Conservation (phyloP, 2,329 filamentous ascomycete genomes). For the Pseudopyricularia cyperi region DNA sequence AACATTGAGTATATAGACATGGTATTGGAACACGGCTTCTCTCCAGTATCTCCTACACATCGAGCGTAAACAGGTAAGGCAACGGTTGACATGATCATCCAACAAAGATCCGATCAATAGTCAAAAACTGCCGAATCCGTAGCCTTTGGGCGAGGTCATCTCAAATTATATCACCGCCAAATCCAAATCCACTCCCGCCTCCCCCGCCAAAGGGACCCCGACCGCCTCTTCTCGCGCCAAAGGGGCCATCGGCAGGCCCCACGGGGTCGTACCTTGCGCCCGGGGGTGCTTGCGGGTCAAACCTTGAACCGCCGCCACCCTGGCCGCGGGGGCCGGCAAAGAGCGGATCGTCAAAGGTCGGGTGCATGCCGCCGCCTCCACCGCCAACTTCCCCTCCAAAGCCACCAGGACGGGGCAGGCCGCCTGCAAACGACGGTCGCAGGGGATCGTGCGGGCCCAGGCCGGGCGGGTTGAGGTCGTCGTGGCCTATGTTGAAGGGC, state of each 20-base stretch:
- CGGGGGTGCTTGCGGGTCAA: conserved; percentile 65
- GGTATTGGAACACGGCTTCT: too few species aligned
- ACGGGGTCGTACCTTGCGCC: conserved; percentile 88
- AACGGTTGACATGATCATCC: too few species aligned
- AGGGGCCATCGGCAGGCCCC: conserved; percentile 43
- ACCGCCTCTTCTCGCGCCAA: conserved; percentile 6
- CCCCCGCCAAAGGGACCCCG: conserved; percentile 15
- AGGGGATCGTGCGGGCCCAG: conserved; percentile 78
- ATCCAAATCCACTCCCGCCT: conserved; percentile 9
- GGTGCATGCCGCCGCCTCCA: conserved; percentile 70
- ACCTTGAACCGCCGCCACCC: conserved; percentile 30
- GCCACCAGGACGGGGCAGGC: conserved; percentile 22
- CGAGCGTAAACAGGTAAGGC: too few species aligned
- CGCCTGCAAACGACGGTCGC: conserved; percentile 49
- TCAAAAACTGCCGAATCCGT: neutral
- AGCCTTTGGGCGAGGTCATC: neutral
- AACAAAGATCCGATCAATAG: too few species aligned
- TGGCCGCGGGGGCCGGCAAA: conserved; percentile 49
- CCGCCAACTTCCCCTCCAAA: conserved; percentile 51
- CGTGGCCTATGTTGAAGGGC: conserved; percentile 63
- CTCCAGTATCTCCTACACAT: too few species aligned
- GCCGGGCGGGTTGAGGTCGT: conserved; percentile 78
- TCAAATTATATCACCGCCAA: conserved; percentile 19
- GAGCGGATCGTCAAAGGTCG: conserved; percentile 83
- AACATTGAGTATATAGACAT: too few species aligned